Percentiles rank a stretch among this genome's conserved stretches.
Evolutionary conservation across 106 monocot genomes (phyloP).

Genomic region (Dendrobium huoshanense): DNA sequence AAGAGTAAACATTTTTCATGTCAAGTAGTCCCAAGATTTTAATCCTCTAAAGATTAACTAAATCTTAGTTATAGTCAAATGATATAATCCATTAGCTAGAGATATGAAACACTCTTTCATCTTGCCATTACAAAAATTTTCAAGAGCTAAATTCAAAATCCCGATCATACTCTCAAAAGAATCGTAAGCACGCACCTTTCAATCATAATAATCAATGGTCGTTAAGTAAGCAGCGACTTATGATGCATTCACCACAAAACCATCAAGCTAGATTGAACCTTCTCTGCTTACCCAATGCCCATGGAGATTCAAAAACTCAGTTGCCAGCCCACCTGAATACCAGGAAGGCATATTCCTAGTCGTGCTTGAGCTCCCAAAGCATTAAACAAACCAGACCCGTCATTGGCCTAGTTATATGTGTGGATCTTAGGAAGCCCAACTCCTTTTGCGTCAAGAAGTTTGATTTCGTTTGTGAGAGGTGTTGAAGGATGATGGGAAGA

Average conservation of each 20-base stretch:
- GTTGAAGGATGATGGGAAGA: constrained; percentile 9
- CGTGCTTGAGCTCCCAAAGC: constrained; percentile 61
- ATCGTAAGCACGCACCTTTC: constrained; percentile 32
- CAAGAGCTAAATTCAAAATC: too few relatives aligned
- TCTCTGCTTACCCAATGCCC: constrained; percentile 47
- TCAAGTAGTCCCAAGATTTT: too few relatives aligned
- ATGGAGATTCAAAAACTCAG: constrained; percentile 18
- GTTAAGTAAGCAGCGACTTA: constrained; percentile 30
- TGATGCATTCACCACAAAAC: constrained; percentile 10
- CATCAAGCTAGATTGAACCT: constrained; percentile 54
- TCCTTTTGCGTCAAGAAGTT: constrained; percentile 24
- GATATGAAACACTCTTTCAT: too few relatives aligned
- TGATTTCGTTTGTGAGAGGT: constrained; percentile 16
- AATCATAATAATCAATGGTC: constrained; percentile 55
- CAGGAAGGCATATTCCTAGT: constrained; percentile 57
- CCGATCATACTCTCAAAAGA: too few relatives aligned
- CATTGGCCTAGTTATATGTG: constrained; percentile 16
- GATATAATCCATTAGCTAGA: too few relatives aligned
- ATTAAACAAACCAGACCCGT: constrained; percentile 34
- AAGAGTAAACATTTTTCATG: too few relatives aligned
- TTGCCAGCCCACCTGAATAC: constrained; percentile 54
- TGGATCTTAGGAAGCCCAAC: constrained; percentile 21
- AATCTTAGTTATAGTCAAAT: too few relatives aligned
- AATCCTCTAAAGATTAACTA: too few relatives aligned
- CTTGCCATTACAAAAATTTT: too few relatives aligned